Evolutionary conservation across 768 basidiomycete species (phyloP).

Genomic region (Leucocoprinus leucothites): DNA sequence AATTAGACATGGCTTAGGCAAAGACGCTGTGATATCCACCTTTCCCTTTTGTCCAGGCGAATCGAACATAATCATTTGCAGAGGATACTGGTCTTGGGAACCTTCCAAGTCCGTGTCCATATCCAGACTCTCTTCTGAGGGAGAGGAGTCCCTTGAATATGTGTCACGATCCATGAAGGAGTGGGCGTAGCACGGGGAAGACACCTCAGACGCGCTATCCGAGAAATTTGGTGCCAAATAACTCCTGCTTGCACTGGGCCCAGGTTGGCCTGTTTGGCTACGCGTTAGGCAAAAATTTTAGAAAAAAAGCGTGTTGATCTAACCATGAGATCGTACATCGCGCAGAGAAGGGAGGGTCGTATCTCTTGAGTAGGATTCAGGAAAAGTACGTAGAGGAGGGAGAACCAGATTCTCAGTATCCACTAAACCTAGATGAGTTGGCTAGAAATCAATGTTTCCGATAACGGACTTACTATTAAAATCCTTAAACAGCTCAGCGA

Average conservation of each 20-base stretch:
- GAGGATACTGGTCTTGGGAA: background rate
- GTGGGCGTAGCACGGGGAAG: constrained; percentile 1
- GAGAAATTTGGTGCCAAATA: background rate
- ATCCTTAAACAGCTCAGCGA: constrained; percentile 8
- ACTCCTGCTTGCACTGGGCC: background rate
- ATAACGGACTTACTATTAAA: background rate
- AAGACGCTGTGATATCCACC: background rate
- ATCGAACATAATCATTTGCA: background rate
- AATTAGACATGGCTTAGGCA: background rate
- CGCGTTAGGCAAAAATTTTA: background rate
- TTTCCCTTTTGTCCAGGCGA: background rate
- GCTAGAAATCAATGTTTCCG: background rate
- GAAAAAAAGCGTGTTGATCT: background rate
- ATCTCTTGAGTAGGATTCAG: constrained; percentile 5
- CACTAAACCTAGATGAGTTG: background rate
- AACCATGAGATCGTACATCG: background rate
- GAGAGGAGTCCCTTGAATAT: constrained; percentile 1
- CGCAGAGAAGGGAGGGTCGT: background rate
- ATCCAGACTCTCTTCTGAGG: background rate
- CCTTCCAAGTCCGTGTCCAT: background rate
- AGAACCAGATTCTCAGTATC: constrained; percentile 5
- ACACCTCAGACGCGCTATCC: background rate
- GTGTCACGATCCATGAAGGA: background rate
- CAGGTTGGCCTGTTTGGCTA: background rate
- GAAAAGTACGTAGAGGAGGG: constrained; percentile 12